phyloP scores from a whole-genome alignment of 2,329 filamentous ascomycete species.

The Cryphonectria naterciae region DNA sequence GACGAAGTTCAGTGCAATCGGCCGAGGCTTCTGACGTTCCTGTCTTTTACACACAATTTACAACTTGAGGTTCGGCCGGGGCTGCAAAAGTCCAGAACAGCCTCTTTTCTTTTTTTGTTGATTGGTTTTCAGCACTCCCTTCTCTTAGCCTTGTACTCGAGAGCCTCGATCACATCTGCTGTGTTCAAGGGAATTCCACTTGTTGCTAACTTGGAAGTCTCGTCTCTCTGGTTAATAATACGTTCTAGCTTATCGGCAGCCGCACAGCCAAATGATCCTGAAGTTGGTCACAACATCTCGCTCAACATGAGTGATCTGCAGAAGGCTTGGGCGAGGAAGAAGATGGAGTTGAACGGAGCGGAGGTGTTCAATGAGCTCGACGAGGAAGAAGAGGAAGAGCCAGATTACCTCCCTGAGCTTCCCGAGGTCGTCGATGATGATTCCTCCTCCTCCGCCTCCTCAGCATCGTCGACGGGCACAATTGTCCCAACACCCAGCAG shows the following conservation, averaged over 20 bases:
- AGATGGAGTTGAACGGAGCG: slow-evolving; percentile 62
- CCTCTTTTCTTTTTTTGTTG: not conserved
- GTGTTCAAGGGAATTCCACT: not conserved
- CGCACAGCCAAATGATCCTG: slow-evolving; percentile 4
- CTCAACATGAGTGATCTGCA: slow-evolving; percentile 78
- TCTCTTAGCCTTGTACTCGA: not conserved
- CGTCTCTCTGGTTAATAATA: not conserved
- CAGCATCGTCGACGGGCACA: slow-evolving; percentile 92
- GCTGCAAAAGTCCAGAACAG: not conserved
- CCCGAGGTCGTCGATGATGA: slow-evolving; percentile 62
- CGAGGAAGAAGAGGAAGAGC: slow-evolving; percentile 49
- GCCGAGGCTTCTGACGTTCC: not conserved
- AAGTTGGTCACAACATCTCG: not conserved
- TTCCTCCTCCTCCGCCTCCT: slow-evolving; percentile 77
- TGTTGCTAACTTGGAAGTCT: not conserved
- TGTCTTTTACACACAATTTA: not conserved
- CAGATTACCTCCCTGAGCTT: slow-evolving; percentile 47
- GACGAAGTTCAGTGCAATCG: not conserved
- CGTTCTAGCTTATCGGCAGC: not conserved
- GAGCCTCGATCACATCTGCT: not conserved
- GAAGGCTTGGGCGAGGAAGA: slow-evolving; percentile 76
- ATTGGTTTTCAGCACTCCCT: not conserved
- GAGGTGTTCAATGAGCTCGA: slow-evolving; percentile 57
- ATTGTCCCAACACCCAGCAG: slow-evolving; percentile 77
- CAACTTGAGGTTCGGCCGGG: not conserved